Evolutionary conservation across 148 eudicot species (phyloP), one percentile per base, ranked within the genome.

Genomic region (Dysphania ambrosioides): DNA sequence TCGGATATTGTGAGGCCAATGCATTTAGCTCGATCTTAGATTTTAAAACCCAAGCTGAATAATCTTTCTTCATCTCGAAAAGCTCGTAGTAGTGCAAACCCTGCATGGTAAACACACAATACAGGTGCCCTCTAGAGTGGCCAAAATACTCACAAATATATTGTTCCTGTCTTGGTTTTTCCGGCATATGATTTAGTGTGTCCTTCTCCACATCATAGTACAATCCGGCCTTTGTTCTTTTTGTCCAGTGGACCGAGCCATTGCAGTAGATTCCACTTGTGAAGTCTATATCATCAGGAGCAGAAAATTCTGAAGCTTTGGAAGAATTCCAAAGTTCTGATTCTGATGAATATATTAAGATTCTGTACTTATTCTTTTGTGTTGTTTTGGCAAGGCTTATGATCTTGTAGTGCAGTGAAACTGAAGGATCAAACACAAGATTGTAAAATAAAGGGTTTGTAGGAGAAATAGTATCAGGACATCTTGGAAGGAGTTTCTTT

Each of bases 81-180:
- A 76, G 58, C 49, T 76, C 68, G 40, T 76, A 76, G 44, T 68
- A 44, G 30, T 44, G 68, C 73, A 76, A 42, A 19, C 73, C 61
- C 69, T 76, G 73, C 73, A 69, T 76, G 24, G 79, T 76, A 8
- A 76, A 69, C 38, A 76, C 32, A 76, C 79, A 58, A 76, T 60
- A 27, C 27, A 76, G 8, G 24, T 32, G 27, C 40, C 74, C 79
- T 58, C 23, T 44, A 58, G 79, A 76, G 42, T 76, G 68, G 15
- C 79, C 79, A 36, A 76, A 58, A 21, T 76, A 76, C 32, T 76
- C 79, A 44, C 79, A 76, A 42, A 68, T 76, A 29, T 69, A 76
- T 3, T 69, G 73, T 35, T 69, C 79, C 27, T 68, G 62, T 34
- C 79, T 69, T 38, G 79, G 79, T 6, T 26, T 24, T 12, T 76